These are phyloP conservation scores for Mollisiaceae sp. DNA, from an alignment of 2,329 filamentous ascomycete species.

Conservation along the genomic window DNA sequence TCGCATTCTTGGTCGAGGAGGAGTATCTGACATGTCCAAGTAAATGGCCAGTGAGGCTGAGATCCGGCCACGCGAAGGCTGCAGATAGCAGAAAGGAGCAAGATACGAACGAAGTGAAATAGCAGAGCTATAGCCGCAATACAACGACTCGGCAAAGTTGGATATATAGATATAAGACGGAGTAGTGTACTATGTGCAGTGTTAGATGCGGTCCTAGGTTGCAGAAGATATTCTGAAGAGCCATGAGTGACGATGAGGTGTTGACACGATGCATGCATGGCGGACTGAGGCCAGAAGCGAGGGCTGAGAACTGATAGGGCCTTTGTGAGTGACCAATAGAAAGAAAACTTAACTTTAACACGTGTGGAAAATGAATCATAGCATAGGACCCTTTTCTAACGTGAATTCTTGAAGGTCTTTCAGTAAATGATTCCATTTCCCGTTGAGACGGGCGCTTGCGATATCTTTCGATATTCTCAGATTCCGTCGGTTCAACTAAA, in stretches of 20 bases:
- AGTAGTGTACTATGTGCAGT: background rate
- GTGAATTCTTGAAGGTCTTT: no score
- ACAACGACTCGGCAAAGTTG: background rate
- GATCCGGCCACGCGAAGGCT: background rate
- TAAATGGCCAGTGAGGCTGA: background rate
- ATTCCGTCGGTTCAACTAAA: no score
- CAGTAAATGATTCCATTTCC: no score
- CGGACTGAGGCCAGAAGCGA: background rate
- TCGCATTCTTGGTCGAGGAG: background rate
- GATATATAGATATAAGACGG: background rate
- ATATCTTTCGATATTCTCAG: no score
- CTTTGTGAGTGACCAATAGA: no score
- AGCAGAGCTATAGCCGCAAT: background rate
- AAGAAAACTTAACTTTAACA: no score
- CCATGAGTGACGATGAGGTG: background rate
- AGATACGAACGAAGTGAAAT: background rate
- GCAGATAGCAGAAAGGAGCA: background rate
- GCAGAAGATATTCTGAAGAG: background rate
- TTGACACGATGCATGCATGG: background rate
- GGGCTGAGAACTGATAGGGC: no score
- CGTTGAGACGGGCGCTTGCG: no score
- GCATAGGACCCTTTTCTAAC: no score
- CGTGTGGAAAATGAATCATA: no score
- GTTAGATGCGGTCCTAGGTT: background rate
- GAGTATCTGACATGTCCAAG: background rate